Base-by-base conservation (phyloP, 768 basidiomycete genomes). In the Russula sp. region DNA sequence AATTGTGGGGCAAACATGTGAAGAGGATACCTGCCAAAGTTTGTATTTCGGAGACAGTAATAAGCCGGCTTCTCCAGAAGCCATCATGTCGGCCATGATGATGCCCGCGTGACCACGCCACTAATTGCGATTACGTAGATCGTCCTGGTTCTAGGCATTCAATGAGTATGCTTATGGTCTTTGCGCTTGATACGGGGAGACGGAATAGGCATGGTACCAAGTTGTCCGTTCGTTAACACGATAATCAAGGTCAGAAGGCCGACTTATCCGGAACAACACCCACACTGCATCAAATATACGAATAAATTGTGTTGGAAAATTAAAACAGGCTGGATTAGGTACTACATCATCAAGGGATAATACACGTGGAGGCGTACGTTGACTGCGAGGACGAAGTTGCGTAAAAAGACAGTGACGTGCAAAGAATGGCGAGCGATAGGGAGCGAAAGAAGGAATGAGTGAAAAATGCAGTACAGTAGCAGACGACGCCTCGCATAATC, bases 381-480 rank as follows among this genome's bases (percentile, higher is more conserved):
- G 42, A 55, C 60, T 65, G 64, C 59, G 51, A 26, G 24, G 51
- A 30, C 57, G 40, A 51, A 42, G 50, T 49, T 65, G 64, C 26
- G 42, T 65, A 65, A 52, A 65, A 52, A 65, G 64, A 65, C 64
- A 65, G 64, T 57, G 60, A 20, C 30, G 64, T 57, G 64, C 64
- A 61, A 65, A 61, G 14, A 59, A 65, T 50, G 61, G 59, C 28
- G 44, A 36, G 64, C 40, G 52, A 48, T 50, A 55, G 59, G 38
- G 59, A 65, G 32, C 18, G 59, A 49, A 48, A 49, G 36, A 64
- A 56, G 3, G 59, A 44, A 26, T 46, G 55, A 26, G 40, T 36
- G 40, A 44, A 30, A 28, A 38, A 28, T n/a, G 40, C 55, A 61
- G 49, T 65, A 61, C 64, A 65, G 54, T 59, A 64, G 46, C 59